A percentile compares a stretch with the other conserved stretches of the same genome.
These are phyloP conservation scores for Cladosporium sp. DNA, from an alignment of 2,329 filamentous ascomycete species.

Conservation along the genomic window DNA sequence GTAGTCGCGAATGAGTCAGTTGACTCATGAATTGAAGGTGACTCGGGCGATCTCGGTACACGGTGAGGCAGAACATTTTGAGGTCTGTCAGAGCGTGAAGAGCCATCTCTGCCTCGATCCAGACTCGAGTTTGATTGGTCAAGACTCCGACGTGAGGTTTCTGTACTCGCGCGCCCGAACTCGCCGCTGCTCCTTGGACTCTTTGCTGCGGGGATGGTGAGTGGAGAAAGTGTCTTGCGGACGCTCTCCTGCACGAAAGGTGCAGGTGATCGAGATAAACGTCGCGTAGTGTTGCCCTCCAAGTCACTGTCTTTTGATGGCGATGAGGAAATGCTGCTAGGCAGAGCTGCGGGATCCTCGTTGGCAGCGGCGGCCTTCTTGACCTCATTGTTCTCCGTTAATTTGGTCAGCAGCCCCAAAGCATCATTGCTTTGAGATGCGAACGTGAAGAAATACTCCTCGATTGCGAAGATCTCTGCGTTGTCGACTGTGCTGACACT, in stretches of 20 bases:
- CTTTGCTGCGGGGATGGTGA: slow-evolving; percentile 39
- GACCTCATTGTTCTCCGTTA: slow-evolving; percentile 66
- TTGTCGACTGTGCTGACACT: slow-evolving; percentile 92
- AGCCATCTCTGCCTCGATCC: slow-evolving; percentile 55
- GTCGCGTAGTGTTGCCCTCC: neutral
- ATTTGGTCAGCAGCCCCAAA: slow-evolving; percentile 71
- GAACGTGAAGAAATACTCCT: slow-evolving; percentile 99
- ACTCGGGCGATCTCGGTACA: slow-evolving; percentile 51
- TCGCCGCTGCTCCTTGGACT: slow-evolving; percentile 48
- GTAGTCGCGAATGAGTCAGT: slow-evolving; percentile 68
- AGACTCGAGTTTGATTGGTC: slow-evolving; percentile 40
- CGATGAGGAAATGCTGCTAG: neutral
- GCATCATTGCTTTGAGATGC: slow-evolving; percentile 85
- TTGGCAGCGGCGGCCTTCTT: neutral
- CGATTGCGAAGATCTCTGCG: slow-evolving; percentile 90
- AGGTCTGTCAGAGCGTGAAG: neutral
- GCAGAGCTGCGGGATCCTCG: neutral
- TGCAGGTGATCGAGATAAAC: slow-evolving; percentile 30
- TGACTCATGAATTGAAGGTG: slow-evolving; percentile 61
- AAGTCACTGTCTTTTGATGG: neutral
- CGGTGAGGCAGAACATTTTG: slow-evolving; percentile 47
- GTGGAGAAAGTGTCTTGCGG: slow-evolving; percentile 48
- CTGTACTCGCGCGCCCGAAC: slow-evolving; percentile 44
- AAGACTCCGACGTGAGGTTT: slow-evolving; percentile 37
- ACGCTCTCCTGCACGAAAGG: slow-evolving; percentile 42